phyloP scores from a whole-genome alignment of 139 green algal species.

The Trebouxia sp. region DNA sequence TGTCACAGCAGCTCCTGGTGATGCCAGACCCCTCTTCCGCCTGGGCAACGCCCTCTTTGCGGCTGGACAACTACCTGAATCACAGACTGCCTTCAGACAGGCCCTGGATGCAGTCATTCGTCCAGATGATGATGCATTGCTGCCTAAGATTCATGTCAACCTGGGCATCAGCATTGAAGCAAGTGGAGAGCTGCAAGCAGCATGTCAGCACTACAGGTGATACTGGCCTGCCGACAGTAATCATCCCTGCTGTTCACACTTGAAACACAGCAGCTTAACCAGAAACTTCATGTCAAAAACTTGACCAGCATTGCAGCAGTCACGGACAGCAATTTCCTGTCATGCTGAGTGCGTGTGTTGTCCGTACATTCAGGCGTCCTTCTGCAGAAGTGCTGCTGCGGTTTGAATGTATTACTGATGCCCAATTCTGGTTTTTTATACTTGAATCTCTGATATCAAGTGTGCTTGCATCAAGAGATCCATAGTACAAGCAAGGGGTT shows the following conservation, averaged over 20 bases:
- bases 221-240: no score
- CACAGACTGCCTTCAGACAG: background rate
- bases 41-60: slow-evolving; percentile 67
- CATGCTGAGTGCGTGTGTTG: no score
- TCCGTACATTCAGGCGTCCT: no score
- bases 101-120: background rate
- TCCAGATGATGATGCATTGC: slow-evolving; percentile 31
- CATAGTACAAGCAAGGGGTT: no score
- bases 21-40: slow-evolving; percentile 65
- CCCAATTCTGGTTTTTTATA: no score
- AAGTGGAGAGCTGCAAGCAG: slow-evolving; percentile 58
- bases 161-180: slow-evolving; percentile 71
- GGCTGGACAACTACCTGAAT: background rate
- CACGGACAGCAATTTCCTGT: no score
- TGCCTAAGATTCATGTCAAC: slow-evolving; percentile 70
- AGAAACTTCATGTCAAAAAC: no score
- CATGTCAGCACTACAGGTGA: slow-evolving; percentile 70
- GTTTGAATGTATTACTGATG: no score
- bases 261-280: no score
- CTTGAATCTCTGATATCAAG: background rate
- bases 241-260: background rate
- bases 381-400: no score
- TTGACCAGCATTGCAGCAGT: no score
- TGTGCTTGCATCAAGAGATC: no score
- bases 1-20: slow-evolving; percentile 37